Conservation (phyloP, 345 rosid species). For the Eucalyptus curtisii region DNA sequence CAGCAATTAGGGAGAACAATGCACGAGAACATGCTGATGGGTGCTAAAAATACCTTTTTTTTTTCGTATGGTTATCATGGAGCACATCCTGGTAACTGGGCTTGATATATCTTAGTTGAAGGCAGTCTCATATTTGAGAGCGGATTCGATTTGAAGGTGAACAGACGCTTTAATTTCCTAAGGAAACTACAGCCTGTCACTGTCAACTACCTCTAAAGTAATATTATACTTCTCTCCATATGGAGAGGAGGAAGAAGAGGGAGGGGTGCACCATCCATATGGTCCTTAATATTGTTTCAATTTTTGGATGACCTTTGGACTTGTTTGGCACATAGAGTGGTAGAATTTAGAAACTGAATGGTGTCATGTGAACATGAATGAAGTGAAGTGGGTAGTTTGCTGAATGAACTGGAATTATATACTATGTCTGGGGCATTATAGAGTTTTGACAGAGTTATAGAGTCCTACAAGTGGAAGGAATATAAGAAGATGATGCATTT, state of each 20-base stretch:
- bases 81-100: neutral
- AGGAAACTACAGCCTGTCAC: neutral
- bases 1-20: neutral
- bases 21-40: neutral
- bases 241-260: neutral
- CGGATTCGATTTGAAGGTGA: neutral
- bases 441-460: neutral
- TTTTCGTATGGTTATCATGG: neutral
- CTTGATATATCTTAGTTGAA: neutral
- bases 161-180: neutral
- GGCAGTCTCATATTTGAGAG: neutral
- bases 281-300: neutral
- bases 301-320: neutral
- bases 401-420: neutral
- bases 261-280: neutral
- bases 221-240: neutral
- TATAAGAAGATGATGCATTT: neutral
- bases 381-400: neutral
- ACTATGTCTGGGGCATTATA: neutral
- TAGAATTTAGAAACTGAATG: neutral
- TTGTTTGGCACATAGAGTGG: neutral
- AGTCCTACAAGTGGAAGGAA: neutral
- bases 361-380: neutral
- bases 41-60: neutral
- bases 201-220: neutral